Evolutionary conservation across 139 green algal genomes (phyloP).

Genomic region (Chlorella sp.): DNA sequence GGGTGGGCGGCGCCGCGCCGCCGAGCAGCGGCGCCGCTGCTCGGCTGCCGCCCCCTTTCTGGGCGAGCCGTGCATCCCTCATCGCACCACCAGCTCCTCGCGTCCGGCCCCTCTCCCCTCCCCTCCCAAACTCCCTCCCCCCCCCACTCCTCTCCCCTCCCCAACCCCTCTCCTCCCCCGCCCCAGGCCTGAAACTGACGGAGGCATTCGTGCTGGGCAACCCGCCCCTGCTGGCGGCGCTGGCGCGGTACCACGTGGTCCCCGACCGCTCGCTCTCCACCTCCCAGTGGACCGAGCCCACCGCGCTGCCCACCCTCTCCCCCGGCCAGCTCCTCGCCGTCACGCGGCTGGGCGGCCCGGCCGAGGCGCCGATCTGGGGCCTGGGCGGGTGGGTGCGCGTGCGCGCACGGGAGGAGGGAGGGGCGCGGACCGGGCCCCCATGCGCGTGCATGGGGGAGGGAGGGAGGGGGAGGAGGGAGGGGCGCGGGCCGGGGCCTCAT

Average conservation of each 20-base stretch:
- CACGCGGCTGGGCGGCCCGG: not conserved
- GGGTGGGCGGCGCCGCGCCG: not conserved
- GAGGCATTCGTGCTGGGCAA: not conserved
- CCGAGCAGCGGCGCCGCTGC: not conserved
- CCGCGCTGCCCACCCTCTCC: not conserved
- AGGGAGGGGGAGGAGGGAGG: not conserved
- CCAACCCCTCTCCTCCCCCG: not conserved
- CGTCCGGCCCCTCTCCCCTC: not conserved
- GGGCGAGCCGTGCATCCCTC: not conserved
- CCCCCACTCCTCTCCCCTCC: not conserved
- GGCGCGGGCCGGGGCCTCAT: not conserved
- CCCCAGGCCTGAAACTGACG: conserved; percentile 5
- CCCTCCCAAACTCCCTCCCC: not conserved
- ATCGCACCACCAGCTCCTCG: not conserved
- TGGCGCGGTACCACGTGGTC: conserved; percentile 4
- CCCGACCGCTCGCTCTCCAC: not conserved
- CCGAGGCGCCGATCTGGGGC: not conserved
- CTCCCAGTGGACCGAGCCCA: not conserved
- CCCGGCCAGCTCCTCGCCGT: not conserved
- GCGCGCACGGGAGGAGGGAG: not conserved
- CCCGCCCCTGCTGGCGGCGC: not conserved
- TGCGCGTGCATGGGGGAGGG: not conserved
- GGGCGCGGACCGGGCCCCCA: not conserved
- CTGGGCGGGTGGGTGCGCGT: not conserved
- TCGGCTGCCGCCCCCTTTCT: not conserved